A percentile compares a stretch with the other conserved stretches of the same genome.
These are phyloP conservation scores for Fragaria iinumae DNA, from an alignment of 306 rosid species.

Conservation along the genomic window DNA sequence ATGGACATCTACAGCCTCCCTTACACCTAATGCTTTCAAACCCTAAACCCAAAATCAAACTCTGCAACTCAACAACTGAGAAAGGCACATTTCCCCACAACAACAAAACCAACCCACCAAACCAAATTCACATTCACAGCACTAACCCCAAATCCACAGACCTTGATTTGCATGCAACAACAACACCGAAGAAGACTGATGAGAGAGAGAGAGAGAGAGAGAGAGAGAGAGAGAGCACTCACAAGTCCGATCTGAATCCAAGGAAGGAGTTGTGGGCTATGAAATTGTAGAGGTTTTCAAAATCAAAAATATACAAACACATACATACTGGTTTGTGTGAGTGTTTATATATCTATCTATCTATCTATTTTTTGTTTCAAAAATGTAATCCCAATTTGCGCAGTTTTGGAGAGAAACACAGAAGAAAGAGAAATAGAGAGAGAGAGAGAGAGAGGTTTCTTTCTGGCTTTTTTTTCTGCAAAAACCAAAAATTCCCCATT, in stretches of 20 bases:
- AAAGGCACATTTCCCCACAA: slow-evolving; percentile 11
- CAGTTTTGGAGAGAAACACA: background rate
- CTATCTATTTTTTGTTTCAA: background rate
- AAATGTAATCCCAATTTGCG: background rate
- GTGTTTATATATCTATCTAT: background rate
- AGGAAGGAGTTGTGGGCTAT: background rate
- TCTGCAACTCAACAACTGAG: background rate
- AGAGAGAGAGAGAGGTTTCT: slow-evolving; percentile 1
- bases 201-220: background rate
- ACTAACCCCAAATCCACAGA: slow-evolving; percentile 10
- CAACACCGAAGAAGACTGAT: background rate
- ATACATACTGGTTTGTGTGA: background rate
- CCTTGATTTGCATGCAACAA: slow-evolving; percentile 25
- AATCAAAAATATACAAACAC: background rate
- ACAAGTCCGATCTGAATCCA: slow-evolving; percentile 24
- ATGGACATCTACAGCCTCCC: background rate
- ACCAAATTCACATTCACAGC: background rate
- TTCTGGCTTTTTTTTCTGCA: slow-evolving; percentile 7
- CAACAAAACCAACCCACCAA: background rate
- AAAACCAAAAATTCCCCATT: slow-evolving; percentile 4
- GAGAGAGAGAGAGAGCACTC: slow-evolving; percentile 7
- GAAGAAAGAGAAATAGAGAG: background rate
- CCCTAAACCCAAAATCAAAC: slow-evolving; percentile 24
- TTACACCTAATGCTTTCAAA: slow-evolving; percentile 16
- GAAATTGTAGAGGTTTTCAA: background rate